A percentile compares a stretch with the other conserved stretches of the same genome.
Conservation (phyloP, 192 early-diverging fungal species). For the Allomyces javanicus region DNA sequence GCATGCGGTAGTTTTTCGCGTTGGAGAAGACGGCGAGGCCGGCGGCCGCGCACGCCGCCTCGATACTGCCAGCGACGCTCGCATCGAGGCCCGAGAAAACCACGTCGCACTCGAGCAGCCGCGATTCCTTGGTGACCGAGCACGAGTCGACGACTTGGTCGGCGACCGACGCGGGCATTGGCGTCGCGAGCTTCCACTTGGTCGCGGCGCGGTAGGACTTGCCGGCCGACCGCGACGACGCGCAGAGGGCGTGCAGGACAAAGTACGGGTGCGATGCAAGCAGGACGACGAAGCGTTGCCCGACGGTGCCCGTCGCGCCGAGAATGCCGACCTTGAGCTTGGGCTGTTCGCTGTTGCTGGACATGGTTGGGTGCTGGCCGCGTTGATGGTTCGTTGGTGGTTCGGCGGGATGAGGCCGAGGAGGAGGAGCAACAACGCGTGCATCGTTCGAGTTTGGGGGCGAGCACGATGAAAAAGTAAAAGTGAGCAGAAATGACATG, state of each 20-base stretch:
- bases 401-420: too few species aligned
- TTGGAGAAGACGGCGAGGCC: constrained; percentile 88
- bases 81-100: constrained; percentile 93
- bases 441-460: too few species aligned
- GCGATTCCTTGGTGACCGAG: constrained; percentile 17
- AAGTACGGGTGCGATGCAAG: constrained; percentile 73
- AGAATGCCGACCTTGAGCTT: constrained; percentile 59
- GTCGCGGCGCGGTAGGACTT: constrained; percentile 59
- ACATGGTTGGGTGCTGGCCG: background rate
- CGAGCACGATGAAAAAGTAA: too few species aligned
- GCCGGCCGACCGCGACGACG: constrained; percentile 74
- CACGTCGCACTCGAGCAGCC: constrained; percentile 64
- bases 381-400: too few species aligned
- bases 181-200: constrained; percentile 72
- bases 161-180: constrained; percentile 41
- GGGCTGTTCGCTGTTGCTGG: background rate
- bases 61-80: constrained; percentile 83
- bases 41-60: constrained; percentile 67
- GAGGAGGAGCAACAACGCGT: too few species aligned
- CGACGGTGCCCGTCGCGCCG: constrained; percentile 94
- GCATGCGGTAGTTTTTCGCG: constrained; percentile 89
- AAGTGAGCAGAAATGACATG: too few species aligned
- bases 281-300: constrained; percentile 87
- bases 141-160: constrained; percentile 45
- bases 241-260: constrained; percentile 70